A percentile compares a stretch with the other conserved stretches of the same genome.
These are phyloP conservation scores for Boletales sp. DNA, from an alignment of 768 basidiomycete genomes.

Conservation along the genomic window DNA sequence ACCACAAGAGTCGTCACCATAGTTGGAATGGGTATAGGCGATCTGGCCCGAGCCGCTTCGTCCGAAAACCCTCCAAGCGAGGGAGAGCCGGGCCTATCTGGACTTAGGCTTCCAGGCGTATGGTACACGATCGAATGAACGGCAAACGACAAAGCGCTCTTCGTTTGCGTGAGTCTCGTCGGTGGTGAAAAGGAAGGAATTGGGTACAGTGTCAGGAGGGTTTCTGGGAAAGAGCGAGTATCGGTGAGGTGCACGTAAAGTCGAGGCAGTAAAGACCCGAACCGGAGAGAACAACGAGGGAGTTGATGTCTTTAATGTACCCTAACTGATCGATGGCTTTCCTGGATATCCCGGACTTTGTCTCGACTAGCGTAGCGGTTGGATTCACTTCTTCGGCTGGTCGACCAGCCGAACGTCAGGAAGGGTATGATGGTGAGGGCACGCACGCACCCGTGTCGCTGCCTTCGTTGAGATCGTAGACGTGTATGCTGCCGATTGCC, in stretches of 20 bases:
- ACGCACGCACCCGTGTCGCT: slow-evolving; percentile 36
- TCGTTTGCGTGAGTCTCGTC: slow-evolving; percentile 70
- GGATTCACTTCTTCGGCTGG: slow-evolving; percentile 5
- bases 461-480: slow-evolving; percentile 45
- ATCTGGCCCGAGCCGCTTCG: neutral
- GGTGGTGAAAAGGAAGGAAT: slow-evolving; percentile 69
- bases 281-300: slow-evolving; percentile 85
- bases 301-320: slow-evolving; percentile 80
- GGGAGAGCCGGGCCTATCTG: slow-evolving; percentile 10
- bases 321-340: slow-evolving; percentile 86
- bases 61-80: slow-evolving; percentile 7
- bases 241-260: neutral
- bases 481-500: slow-evolving; percentile 49
- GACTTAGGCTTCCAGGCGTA: slow-evolving; percentile 25
- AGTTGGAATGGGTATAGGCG: slow-evolving; percentile 51
- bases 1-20: slow-evolving; percentile 76
- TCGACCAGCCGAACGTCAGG: neutral
- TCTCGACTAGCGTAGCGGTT: slow-evolving; percentile 47
- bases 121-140: slow-evolving; percentile 61
- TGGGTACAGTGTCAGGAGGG: slow-evolving; percentile 68
- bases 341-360: slow-evolving; percentile 60
- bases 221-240: slow-evolving; percentile 45
- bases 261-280: slow-evolving; percentile 15
- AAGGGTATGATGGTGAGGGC: slow-evolving; percentile 24
- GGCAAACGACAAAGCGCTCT: slow-evolving; percentile 81